These are phyloP conservation scores for Scleromitrula shiraiana DNA, from an alignment of 2,329 filamentous ascomycete species.

Conservation along the genomic window DNA sequence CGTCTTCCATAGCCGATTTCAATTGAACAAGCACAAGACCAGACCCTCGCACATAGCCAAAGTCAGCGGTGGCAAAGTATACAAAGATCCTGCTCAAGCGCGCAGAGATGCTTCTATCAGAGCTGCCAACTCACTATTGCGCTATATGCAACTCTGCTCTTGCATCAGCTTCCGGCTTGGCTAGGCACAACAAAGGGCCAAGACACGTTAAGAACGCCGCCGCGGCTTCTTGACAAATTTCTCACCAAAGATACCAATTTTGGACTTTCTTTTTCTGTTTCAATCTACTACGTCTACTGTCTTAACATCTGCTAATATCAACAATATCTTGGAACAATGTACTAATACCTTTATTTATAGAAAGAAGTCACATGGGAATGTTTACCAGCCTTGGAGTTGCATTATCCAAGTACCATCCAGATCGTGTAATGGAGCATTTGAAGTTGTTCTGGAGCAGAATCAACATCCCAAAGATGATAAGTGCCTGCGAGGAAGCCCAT, in stretches of 20 bases:
- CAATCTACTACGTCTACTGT: too few relatives aligned
- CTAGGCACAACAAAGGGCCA: not conserved
- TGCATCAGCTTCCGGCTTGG: not conserved
- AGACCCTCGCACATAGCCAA: too few relatives aligned
- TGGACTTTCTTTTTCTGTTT: not conserved
- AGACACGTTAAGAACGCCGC: not conserved
- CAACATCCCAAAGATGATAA: constrained; percentile 96
- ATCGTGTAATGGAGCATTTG: constrained; percentile 95
- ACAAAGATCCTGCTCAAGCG: too few relatives aligned
- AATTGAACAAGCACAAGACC: too few relatives aligned
- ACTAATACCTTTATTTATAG: constrained; percentile 37
- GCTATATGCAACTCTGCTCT: too few relatives aligned
- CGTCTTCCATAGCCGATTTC: too few relatives aligned
- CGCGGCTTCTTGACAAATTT: not conserved
- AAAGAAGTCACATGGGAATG: constrained; percentile 79
- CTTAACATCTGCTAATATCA: not conserved
- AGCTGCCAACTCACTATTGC: too few relatives aligned
- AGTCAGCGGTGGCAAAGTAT: too few relatives aligned
- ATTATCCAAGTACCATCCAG: constrained; percentile 88
- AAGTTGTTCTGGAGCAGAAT: constrained; percentile 98
- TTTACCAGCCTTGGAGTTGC: constrained; percentile 92
- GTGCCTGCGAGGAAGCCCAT: constrained; percentile 86
- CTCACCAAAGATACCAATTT: not conserved
- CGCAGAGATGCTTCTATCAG: too few relatives aligned
- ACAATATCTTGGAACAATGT: not conserved